Evolutionary conservation across 2,329 filamentous ascomycete species (phyloP), one percentile per base, ranked within the genome.

Genomic region (Xylaria sp.): DNA sequence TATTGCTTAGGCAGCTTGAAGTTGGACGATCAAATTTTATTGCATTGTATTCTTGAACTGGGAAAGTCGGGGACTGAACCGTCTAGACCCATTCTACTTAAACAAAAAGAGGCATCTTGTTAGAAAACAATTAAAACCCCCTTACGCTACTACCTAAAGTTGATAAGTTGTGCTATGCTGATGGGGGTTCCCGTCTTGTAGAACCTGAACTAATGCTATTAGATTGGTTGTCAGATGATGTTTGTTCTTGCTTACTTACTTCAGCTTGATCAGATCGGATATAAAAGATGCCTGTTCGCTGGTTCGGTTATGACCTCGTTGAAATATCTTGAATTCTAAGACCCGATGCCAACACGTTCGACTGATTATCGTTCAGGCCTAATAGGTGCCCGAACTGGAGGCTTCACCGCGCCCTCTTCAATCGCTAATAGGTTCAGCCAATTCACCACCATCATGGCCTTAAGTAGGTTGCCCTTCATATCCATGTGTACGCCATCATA

Each of bases 401-500:
- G 9, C 47, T 18, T 25, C 25, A 9, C 18, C 48, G 35, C 25
- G 35, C 51, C 47, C n/a, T 35, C 48, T 44, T 75, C 69, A 72
- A 27, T n/a, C 48, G 51, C 73, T 57, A 78, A 69, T 72, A 81
- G 71, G 69, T 80, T 78, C 71, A 85, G 72, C 83, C 82, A 85
- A 69, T 84, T 85, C 69, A 85, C 66, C 44, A 84, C 79, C 79
- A 83, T 84, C 82, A 84, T 85, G 5, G 82, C 82, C 75, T 85
- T 85, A 57, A 84, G 73, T 69, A 85, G 70, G 75, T 85, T 85
- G 1, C 83, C 83, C 63, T 76, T 81, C 77, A 85, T 77, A 72
- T 84, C 82, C 65, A 85, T 75, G 75, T 84, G 82, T 57, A 85
- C 83, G 3, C 82, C 82, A 75, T 85, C 83, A 72, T 82, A 84